Evolutionary conservation across 2,329 filamentous ascomycete genomes (phyloP).

Genomic region (Talaromyces marneffei): DNA sequence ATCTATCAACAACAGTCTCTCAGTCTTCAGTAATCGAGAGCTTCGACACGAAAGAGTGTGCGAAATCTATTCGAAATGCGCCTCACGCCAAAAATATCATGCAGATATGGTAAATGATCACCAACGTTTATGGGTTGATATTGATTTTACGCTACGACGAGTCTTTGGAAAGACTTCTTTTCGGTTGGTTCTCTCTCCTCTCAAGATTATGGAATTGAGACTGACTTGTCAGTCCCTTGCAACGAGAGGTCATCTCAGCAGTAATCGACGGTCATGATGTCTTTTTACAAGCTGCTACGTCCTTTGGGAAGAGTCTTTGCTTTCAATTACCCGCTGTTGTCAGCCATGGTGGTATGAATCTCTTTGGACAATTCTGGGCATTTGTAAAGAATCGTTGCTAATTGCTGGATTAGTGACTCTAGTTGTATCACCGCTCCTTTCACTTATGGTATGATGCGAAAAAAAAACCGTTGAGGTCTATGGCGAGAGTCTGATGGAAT

Average conservation of each 20-base stretch:
- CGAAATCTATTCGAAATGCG: not conserved
- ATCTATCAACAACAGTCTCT: not conserved
- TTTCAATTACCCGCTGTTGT: slow-evolving; percentile 88
- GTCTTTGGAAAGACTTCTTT: slow-evolving; percentile 72
- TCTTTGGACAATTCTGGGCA: not conserved
- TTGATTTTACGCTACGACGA: slow-evolving; percentile 67
- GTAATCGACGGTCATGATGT: slow-evolving; percentile 81
- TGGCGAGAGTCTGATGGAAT: not conserved
- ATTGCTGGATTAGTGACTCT: slow-evolving; percentile 61
- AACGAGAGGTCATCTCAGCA: slow-evolving; percentile 80
- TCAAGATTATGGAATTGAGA: not conserved
- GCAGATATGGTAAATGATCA: slow-evolving; percentile 25
- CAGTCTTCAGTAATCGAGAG: not conserved
- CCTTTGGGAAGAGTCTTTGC: slow-evolving; percentile 86
- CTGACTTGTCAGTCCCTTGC: slow-evolving; percentile 57
- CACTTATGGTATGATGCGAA: slow-evolving; percentile 71
- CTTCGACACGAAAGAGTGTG: not conserved
- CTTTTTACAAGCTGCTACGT: slow-evolving; percentile 71
- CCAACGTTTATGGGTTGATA: slow-evolving; percentile 45
- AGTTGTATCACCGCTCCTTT: slow-evolving; percentile 81
- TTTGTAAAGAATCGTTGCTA: not conserved
- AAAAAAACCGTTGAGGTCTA: not conserved
- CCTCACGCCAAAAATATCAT: slow-evolving; percentile 17
- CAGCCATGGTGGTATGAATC: slow-evolving; percentile 68
- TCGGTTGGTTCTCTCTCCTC: slow-evolving; percentile 44